These are phyloP conservation scores for Serendipita indica DNA, from an alignment of 768 basidiomycete species.

Conservation along the genomic window DNA sequence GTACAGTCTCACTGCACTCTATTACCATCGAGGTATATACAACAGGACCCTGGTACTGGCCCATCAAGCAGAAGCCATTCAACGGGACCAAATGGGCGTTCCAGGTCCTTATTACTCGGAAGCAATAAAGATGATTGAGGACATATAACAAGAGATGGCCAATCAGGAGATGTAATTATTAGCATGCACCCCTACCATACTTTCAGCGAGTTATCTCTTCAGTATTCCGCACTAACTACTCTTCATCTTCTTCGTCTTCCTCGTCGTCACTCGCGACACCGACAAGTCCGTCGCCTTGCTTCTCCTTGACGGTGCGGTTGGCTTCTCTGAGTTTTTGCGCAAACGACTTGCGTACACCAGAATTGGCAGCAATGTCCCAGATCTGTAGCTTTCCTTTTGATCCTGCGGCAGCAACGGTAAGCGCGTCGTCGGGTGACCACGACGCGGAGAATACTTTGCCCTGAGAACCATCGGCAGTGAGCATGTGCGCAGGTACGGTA, in stretches of 20 bases:
- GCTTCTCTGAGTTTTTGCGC: slow-evolving; percentile 59
- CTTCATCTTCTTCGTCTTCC: slow-evolving; percentile 28
- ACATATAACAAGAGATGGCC: too few species aligned
- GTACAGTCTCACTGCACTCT: too few species aligned
- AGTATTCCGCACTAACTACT: too few species aligned
- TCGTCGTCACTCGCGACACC: slow-evolving; percentile 59
- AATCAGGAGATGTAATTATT: too few species aligned
- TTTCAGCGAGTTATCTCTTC: too few species aligned
- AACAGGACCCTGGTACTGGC: too few species aligned
- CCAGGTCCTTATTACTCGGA: too few species aligned
- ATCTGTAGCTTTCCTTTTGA: slow-evolving; percentile 88
- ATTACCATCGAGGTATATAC: too few species aligned
- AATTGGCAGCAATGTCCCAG: slow-evolving; percentile 85
- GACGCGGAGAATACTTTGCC: slow-evolving; percentile 89
- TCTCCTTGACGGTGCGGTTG: slow-evolving; percentile 44
- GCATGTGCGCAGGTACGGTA: slow-evolving; percentile 13
- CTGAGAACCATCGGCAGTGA: slow-evolving; percentile 26
- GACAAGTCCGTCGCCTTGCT: slow-evolving; percentile 40
- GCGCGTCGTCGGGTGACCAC: slow-evolving; percentile 89
- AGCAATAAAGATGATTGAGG: too few species aligned
- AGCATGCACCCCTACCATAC: too few species aligned
- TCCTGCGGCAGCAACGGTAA: slow-evolving; percentile 87
- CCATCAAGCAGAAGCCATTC: too few species aligned
- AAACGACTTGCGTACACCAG: slow-evolving; percentile 71
- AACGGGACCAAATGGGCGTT: too few species aligned